phyloP scores from a whole-genome alignment of 176 grass and related monocot species.

The Cenchrus fungigraminus region DNA sequence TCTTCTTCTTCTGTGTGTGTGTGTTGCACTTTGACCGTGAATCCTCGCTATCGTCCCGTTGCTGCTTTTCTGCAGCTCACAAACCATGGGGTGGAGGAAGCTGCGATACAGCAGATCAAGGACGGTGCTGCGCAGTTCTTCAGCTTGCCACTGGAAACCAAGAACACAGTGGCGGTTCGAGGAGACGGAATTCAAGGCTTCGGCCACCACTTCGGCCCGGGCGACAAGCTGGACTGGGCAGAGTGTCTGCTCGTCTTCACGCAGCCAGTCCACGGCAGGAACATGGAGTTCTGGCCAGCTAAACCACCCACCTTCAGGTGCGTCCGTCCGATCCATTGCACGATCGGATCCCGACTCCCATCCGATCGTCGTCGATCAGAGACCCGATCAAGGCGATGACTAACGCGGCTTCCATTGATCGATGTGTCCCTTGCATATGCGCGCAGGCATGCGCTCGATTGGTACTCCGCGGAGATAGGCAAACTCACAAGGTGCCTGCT shows the following conservation, averaged over 20 bases:
- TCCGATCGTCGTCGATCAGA: too few species aligned
- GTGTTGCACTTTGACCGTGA: too few species aligned
- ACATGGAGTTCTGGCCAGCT: not conserved
- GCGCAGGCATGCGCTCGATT: not conserved
- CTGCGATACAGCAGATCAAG: slow-evolving; percentile 7
- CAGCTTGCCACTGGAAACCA: slow-evolving; percentile 12
- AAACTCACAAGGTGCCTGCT: not conserved
- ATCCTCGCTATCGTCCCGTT: too few species aligned
- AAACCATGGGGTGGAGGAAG: slow-evolving; percentile 16
- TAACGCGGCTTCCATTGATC: too few species aligned
- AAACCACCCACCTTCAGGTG: not conserved
- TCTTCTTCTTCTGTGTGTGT: too few species aligned
- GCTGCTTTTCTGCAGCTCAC: not conserved
- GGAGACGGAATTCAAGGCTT: not conserved
- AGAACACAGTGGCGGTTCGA: slow-evolving; percentile 7
- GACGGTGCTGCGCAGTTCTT: not conserved
- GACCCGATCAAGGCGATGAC: too few species aligned
- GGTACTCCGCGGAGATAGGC: not conserved
- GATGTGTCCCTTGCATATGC: too few species aligned
- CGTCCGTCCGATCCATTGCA: not conserved
- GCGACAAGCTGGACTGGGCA: slow-evolving; percentile 7
- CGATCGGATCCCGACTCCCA: not conserved
- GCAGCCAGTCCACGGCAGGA: not conserved
- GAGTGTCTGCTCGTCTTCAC: not conserved
- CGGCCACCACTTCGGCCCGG: slow-evolving; percentile 20